Conservation (phyloP, 805 yeast genomes). For the Barnettozyma siamensis region DNA sequence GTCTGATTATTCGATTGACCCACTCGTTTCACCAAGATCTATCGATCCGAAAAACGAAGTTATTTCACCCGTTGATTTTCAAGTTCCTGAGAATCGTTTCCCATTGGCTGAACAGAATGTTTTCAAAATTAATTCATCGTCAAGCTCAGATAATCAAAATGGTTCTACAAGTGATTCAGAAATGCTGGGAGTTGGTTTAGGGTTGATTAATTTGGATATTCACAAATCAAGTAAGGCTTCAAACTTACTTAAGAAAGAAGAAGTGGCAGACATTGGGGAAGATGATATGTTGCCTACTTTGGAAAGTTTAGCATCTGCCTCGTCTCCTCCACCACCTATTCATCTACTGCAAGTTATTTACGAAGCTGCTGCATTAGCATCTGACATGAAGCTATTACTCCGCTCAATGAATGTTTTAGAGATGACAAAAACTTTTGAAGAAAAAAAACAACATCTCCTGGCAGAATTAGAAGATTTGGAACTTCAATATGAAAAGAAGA, state of each 20-base stretch:
- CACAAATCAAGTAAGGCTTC: neutral
- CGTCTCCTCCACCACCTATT: constrained; percentile 51
- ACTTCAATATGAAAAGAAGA: constrained; percentile 3
- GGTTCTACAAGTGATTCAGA: constrained; percentile 23
- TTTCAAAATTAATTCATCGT: constrained; percentile 1
- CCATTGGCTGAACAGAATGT: constrained; percentile 8
- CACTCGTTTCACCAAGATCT: constrained; percentile 3
- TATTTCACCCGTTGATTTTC: constrained; percentile 7
- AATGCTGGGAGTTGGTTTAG: constrained; percentile 23
- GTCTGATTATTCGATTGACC: constrained; percentile 10
- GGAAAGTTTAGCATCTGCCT: constrained; percentile 51
- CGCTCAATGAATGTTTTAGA: constrained; percentile 50
- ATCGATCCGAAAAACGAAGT: neutral
- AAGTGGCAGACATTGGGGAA: constrained; percentile 15
- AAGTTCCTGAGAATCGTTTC: constrained; percentile 23
- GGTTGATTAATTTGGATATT: constrained; percentile 17
- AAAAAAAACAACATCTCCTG: constrained; percentile 23
- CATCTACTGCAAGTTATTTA: constrained; percentile 51
- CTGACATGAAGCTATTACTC: constrained; percentile 59
- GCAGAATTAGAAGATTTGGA: constrained; percentile 15
- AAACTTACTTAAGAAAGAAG: constrained; percentile 13
- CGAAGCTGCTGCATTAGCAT: constrained; percentile 54
- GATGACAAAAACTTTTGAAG: constrained; percentile 37
- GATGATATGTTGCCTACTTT: constrained; percentile 37
- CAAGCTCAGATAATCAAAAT: constrained; percentile 18